Percentiles rank a stretch among this genome's conserved stretches.
These are phyloP conservation scores for Trichosporon sp. DNA, from an alignment of 1,284 basidiomycete species.

Conservation along the genomic window DNA sequence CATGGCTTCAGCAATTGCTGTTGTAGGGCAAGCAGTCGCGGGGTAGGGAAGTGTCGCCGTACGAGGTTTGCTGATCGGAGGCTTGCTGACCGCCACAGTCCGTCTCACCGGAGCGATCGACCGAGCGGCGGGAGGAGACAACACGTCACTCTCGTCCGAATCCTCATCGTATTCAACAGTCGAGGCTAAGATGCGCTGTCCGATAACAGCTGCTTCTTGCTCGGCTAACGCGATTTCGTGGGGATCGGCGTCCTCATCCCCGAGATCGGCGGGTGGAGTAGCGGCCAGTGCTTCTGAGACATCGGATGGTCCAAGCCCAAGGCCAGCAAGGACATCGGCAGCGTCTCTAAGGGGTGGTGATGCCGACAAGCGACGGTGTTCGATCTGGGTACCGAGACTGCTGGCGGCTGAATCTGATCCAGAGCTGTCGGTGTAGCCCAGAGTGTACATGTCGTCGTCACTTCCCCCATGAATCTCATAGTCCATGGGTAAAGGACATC, in stretches of 20 bases:
- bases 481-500: slow-evolving; percentile 16
- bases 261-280: neutral
- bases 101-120: neutral
- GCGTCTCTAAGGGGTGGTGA: slow-evolving; percentile 27
- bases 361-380: neutral
- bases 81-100: neutral
- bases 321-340: slow-evolving; percentile 22
- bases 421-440: slow-evolving; percentile 13
- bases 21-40: neutral
- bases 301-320: slow-evolving; percentile 17
- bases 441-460: slow-evolving; percentile 15
- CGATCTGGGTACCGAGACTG: neutral
- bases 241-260: slow-evolving; percentile 12
- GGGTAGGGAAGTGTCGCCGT: neutral
- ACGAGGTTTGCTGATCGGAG: no score
- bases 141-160: slow-evolving; percentile 18
- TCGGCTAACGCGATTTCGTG: slow-evolving; percentile 26
- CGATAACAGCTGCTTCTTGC: slow-evolving; percentile 26
- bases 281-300: slow-evolving; percentile 25
- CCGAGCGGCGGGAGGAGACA: neutral
- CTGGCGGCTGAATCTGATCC: neutral
- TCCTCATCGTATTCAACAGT: slow-evolving; percentile 34
- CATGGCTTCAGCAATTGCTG: slow-evolving; percentile 11
- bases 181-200: slow-evolving; percentile 31
- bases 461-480: slow-evolving; percentile 13